Conservation (phyloP, 169 alveolate species). For the Cryptosporidium xiaoi region DNA sequence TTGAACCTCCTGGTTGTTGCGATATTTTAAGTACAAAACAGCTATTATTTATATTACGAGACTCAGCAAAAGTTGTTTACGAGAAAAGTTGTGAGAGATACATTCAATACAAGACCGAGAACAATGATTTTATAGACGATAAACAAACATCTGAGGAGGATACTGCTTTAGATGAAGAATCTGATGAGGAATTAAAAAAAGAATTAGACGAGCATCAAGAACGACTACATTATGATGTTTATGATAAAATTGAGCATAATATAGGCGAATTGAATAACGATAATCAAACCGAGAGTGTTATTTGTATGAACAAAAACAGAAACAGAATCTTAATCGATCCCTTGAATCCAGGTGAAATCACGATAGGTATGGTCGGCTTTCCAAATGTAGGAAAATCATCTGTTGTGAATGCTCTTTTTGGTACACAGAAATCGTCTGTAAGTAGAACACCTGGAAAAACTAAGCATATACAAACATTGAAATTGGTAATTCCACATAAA, state of each 20-base stretch:
- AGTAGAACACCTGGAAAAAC: conserved; percentile 98
- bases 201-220: neutral
- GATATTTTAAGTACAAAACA: conserved; percentile 51
- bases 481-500: conserved; percentile 75
- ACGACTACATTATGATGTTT: conserved; percentile 37
- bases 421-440: conserved; percentile 93
- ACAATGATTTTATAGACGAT: neutral
- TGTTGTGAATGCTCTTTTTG: conserved; percentile 95
- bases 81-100: conserved; percentile 30
- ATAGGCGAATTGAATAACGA: conserved; percentile 42
- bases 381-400: conserved; percentile 99
- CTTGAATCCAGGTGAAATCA: conserved; percentile 69
- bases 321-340: conserved; percentile 51
- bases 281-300: neutral
- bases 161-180: no score
- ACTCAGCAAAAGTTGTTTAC: conserved; percentile 1
- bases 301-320: conserved; percentile 43
- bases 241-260: conserved; percentile 64
- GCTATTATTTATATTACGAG: conserved; percentile 16
- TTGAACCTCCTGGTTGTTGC: neutral
- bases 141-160: neutral
- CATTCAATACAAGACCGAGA: neutral
- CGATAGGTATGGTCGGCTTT: conserved; percentile 98
- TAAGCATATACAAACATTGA: conserved; percentile 95
- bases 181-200: neutral